Evolutionary conservation across 1,284 basidiomycete genomes (phyloP), one percentile per base, ranked within the genome.

Genomic region (Malassezia obtusa): DNA sequence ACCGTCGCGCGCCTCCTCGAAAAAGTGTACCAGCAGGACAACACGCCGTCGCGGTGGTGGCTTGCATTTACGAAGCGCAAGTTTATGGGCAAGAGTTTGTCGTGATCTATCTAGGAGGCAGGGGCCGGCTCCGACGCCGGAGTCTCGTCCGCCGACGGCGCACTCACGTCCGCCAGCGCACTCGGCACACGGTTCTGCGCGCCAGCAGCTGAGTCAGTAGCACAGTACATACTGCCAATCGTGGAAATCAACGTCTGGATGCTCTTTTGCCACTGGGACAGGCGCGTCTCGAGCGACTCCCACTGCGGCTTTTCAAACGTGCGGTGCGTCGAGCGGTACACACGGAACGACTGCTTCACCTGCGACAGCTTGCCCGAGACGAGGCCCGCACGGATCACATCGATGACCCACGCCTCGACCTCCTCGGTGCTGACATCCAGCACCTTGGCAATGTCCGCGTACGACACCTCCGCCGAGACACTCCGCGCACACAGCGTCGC

Each of bases 1-100:
- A 79, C 91, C 22, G 86, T 89, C 15, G 79, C 82, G 12, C 82
- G 94, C 37, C 77, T 99, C 49, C 81, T 90, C 30, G 89, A 94
- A 67, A 81, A 84, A 52, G 78, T 99, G 36, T 99, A 96, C 75
- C 11, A 14, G 3, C 59, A 66, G 80, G 91, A 77, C 81, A 86
- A 44, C 83, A 89, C 86, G 73, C 90, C 94, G 1, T 94, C 86
- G 80, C 98, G 98, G 77, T 99, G 92, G 92, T 99, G 94, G 94
- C 89, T 98, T 85, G 86, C 88, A 32, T 99, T 98, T 82, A 91
- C 68, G 4, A 73, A 73, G 68, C 58, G 71, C 37, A 61, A 62
- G 50, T 73, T 73, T 50, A 70, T 71, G 69, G 68, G 68, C 51
- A 71, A 69, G 63, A 68, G 63, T 35, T 52, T 71, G 28, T 64